Evolutionary conservation across 2,329 filamentous ascomycete species (phyloP).

Genomic region (Colletotrichum higginsianum): DNA sequence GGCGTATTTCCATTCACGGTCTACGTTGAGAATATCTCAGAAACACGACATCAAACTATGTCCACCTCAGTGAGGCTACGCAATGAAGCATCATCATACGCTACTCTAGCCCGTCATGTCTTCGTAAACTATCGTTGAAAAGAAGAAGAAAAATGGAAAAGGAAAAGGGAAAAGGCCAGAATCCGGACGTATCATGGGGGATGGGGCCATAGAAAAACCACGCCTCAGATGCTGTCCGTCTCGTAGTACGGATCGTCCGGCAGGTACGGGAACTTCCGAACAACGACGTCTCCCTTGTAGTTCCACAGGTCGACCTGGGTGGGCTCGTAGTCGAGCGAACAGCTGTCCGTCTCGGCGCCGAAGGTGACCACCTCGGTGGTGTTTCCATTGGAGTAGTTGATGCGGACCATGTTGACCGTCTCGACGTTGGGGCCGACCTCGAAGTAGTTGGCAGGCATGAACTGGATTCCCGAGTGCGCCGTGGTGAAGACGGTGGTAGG

Average conservation of each 20-base stretch:
- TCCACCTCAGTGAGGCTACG: no score
- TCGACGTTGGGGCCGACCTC: conserved; percentile 46
- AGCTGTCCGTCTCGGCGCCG: conserved; percentile 51
- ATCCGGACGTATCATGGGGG: no score
- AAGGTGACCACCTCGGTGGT: conserved; percentile 51
- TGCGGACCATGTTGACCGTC: conserved; percentile 53
- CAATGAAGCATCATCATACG: no score
- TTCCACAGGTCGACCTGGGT: conserved; percentile 48
- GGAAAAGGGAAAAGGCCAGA: no score
- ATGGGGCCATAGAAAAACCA: not conserved
- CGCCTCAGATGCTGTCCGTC: conserved; percentile 28
- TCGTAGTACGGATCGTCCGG: conserved; percentile 29
- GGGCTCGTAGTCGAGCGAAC: conserved; percentile 49
- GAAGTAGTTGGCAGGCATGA: conserved; percentile 60
- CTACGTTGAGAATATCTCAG: no score
- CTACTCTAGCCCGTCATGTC: no score
- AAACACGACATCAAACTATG: no score
- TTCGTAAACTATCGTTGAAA: no score
- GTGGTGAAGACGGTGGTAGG: conserved; percentile 65
- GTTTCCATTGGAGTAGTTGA: conserved; percentile 55
- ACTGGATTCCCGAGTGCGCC: conserved; percentile 56
- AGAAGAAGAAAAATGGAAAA: no score
- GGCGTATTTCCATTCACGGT: no score
- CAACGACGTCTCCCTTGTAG: conserved; percentile 45
- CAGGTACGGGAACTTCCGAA: conserved; percentile 37